phyloP scores from a whole-genome alignment of 768 basidiomycete species.

The Collybia sordida region DNA sequence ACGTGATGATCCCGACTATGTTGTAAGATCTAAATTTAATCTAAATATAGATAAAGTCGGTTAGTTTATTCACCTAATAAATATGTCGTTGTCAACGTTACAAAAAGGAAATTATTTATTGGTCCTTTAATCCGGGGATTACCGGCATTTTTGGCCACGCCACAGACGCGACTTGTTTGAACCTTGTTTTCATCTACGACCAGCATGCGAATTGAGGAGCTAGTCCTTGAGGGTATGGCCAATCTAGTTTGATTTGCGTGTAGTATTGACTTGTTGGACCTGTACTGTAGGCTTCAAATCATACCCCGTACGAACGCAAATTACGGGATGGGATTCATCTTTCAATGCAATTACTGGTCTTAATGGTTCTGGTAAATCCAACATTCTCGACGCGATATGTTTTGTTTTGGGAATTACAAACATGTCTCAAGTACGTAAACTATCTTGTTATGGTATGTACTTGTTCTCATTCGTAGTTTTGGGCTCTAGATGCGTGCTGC shows the following conservation, averaged over 20 bases:
- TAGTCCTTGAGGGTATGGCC: slow-evolving; percentile 81
- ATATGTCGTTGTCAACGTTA: background rate
- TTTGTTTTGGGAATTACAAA: slow-evolving; percentile 98
- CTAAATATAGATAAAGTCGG: no score
- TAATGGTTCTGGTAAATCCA: slow-evolving; percentile 97
- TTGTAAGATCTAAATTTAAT: no score
- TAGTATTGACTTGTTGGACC: background rate
- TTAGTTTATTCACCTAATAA: background rate
- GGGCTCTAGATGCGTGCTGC: slow-evolving; percentile 79
- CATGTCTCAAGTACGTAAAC: slow-evolving; percentile 73
- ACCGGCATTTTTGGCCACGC: slow-evolving; percentile 10
- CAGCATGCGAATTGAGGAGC: slow-evolving; percentile 90
- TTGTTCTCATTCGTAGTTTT: slow-evolving; percentile 10
- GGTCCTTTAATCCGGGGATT: slow-evolving; percentile 7
- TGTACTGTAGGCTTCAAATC: slow-evolving; percentile 84
- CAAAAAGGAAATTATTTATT: no score
- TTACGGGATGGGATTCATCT: slow-evolving; percentile 94
- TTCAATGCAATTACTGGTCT: slow-evolving; percentile 99
- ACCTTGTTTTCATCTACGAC: background rate
- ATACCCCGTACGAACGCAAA: slow-evolving; percentile 93
- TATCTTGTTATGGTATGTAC: background rate
- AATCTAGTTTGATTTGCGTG: background rate
- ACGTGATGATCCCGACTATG: background rate
- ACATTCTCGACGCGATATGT: slow-evolving; percentile 98
- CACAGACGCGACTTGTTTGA: slow-evolving; percentile 13